Evolutionary conservation across 2,329 filamentous ascomycete species (phyloP), one percentile per base, ranked within the genome.

Genomic region (Claviceps sp.): DNA sequence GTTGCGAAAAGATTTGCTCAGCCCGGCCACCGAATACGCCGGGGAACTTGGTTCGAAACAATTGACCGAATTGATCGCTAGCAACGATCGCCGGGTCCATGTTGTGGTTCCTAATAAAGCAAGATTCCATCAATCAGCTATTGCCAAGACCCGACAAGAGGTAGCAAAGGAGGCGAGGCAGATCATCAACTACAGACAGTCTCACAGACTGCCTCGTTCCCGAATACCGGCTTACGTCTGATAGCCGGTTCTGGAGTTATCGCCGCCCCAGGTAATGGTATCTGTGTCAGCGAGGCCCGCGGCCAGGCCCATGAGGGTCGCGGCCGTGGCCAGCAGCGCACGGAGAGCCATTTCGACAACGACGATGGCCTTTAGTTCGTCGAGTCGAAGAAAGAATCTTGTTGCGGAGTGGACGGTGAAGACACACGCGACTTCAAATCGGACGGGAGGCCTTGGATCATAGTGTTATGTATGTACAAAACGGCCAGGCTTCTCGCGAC

Each of bases 191-290:
- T 5, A 22, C 4, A 10, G 41, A 17, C 16, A 30, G n/a, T 10
- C 13, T 44, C 42, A 24, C 24, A 19, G 11, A 45, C 4, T 8
- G 14, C 16, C 34, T 26, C 8, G 1, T 17, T 19, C 3, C 30
- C 11, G 8, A 7, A 13, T 14, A 8, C 2, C 8, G 16, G 64
- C 71, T 61, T 57, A 76, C 74, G 68, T 70, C 60, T 77, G 73
- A 60, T 80, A 80, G 30, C 77, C 75, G 13, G 70, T 61, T 49
- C 77, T 65, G 11, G 73, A 70, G 59, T 77, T 78, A 57, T 78
- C 76, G 54, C 77, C 77, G 57, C 76, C 76, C 75, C 77, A 80
- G 30, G 77, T 81, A 55, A 80, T 79, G 52, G 76, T 78, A 54
- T 79, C 75, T 1, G 75, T 76, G n/a, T 61, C 63, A 7, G 60